Base-by-base conservation (phyloP, 1,284 basidiomycete species). In the Wallemia mellicola region DNA sequence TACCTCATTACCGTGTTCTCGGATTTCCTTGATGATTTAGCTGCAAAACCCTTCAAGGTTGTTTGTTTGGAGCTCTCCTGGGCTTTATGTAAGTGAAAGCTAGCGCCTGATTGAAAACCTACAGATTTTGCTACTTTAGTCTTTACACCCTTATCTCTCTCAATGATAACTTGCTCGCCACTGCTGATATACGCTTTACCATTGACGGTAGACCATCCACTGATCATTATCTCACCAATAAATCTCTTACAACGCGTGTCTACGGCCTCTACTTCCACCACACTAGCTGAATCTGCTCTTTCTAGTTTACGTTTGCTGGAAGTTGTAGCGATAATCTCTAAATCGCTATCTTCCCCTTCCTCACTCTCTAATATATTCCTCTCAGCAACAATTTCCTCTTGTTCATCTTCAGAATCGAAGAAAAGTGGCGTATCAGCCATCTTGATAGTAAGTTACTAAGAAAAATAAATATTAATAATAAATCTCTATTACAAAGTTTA, bases 121-220 rank as follows among this genome's bases (percentile, higher is more conserved):
- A n/a, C n/a, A n/a, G n/a, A n/a, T n/a, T n/a, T n/a, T n/a, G n/a
- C 15, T 24, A 28, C 26, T 57, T 32, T 27, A 28, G 17, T 17
- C 22, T 27, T 24, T 54, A 57, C 22, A 9, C 27, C 27, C 33
- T 71, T 69, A 59, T 82, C 79, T 57, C 80, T 71, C 64, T 77
- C 74, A 15, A 84, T 71, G 28, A 65, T 65, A 28, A 84, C 71
- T 25, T 72, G 67, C n/a, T 84, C 82, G n/a, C 77, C 77, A 22
- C 70, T 63, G 60, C 78, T 78, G 55, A 82, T 71, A 63, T 82
- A 82, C 1, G 79, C 79, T 63, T 75, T 77, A 1, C 81, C 82
- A 60, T 76, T 80, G n/a, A 76, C 79, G 24, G 80, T 85, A 62
- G 80, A 81, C 81, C 81, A 85, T 9, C 81, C 82, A 64, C 81